Evolutionary conservation across 129 eudicot species (phyloP), one percentile per base, ranked within the genome.

Genomic region (Artemisia tridentata): DNA sequence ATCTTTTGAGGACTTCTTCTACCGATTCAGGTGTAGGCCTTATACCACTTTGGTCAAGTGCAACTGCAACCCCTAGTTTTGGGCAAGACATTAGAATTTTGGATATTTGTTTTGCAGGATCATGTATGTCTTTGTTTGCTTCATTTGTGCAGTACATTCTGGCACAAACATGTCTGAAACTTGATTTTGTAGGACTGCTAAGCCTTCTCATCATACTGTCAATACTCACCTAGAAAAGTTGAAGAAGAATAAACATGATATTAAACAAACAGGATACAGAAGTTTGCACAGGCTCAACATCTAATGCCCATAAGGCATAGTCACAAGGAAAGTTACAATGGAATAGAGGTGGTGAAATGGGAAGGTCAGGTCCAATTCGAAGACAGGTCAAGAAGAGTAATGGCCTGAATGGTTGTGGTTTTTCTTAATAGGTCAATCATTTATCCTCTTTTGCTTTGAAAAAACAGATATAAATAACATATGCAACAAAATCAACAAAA

Each of bases 1-100:
- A 90, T 77, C 76, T 84, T 68, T 81, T 78, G 7, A 93, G 89
- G 31, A 93, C 91, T 31, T 80, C 81, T 72, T 93, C 99, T 59
- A 90, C 97, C 19, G 81, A 81, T 21, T 93, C 91, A 3, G 88
- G 69, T 3, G 92, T 75, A 76, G 88, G 86, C 63, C 88, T 79
- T 23, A 87, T 70, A 48, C 99, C 99, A 58, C 86, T 90, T 67
- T 86, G 93, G 51, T 93, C 97, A 64, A 93, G 92, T 19, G 78
- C 81, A 46, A 79, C 82, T 70, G 84, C 89, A 48, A 93, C 86
- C 69, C 96, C 99, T 29, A 84, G 77, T 72, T 90, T 93, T 3
- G 99, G 97, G 68, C 86, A 85, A 61, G 99, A 90, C 75, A 84
- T 80, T 89, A 93, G 80, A 18, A 93, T 80, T 64, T 87, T 85